These are phyloP conservation scores for Yamadazyma diospyri DNA, from an alignment of 1,139 yeast species.

Conservation along the genomic window DNA sequence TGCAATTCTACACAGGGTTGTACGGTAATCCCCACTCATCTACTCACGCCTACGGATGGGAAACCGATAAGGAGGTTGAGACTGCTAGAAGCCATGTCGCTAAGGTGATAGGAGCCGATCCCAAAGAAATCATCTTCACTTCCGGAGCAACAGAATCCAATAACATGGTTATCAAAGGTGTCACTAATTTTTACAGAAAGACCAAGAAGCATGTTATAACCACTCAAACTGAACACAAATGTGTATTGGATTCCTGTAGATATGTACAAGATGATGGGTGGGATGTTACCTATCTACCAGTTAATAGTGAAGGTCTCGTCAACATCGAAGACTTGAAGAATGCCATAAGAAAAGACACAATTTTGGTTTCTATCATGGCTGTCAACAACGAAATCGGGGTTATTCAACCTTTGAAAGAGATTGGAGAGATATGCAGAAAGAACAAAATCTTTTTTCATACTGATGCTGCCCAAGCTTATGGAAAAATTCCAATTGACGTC, in stretches of 20 bases:
- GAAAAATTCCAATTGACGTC: conserved; percentile 90
- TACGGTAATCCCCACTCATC: conserved; percentile 98
- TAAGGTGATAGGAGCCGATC: conserved; percentile 81
- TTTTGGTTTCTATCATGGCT: conserved; percentile 91
- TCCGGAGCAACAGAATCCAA: conserved; percentile 98
- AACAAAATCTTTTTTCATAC: conserved; percentile 94
- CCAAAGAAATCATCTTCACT: conserved; percentile 94
- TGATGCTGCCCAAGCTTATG: conserved; percentile 98
- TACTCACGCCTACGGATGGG: conserved; percentile 99
- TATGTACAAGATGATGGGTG: conserved; percentile 95
- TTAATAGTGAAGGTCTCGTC: conserved; percentile 74
- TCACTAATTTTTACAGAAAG: conserved; percentile 85
- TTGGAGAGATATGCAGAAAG: conserved; percentile 82
- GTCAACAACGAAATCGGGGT: conserved; percentile 98
- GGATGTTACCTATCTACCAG: conserved; percentile 91
- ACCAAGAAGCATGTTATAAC: conserved; percentile 93
- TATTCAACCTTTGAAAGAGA: conserved; percentile 91
- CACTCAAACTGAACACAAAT: conserved; percentile 95
- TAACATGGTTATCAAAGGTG: conserved; percentile 93
- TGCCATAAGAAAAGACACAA: conserved; percentile 89
- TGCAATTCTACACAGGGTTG: conserved; percentile 85
- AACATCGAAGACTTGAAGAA: conserved; percentile 72
- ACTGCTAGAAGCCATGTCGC: conserved; percentile 82
- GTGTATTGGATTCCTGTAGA: conserved; percentile 94
- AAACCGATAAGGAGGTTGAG: conserved; percentile 90